A percentile compares a stretch with the other conserved stretches of the same genome.
Evolutionary conservation across 2,329 filamentous ascomycete species (phyloP).

Genomic region (Colletotrichum sidae): DNA sequence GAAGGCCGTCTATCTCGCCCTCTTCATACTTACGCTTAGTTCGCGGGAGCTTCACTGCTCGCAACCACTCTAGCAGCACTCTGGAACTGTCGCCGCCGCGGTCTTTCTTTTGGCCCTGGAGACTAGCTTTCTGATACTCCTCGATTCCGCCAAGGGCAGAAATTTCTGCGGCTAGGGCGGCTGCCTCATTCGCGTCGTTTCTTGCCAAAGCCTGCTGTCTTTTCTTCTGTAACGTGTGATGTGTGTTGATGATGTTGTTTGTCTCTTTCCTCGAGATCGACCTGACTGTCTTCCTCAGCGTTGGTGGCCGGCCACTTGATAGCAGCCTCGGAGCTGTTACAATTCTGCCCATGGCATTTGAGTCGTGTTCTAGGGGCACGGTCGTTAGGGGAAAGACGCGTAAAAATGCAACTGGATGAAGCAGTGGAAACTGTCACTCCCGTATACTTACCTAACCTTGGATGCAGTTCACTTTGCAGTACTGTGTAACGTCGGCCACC

Average conservation of each 20-base stretch:
- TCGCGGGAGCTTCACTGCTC: constrained; percentile 46
- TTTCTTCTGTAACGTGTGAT: constrained; percentile 74
- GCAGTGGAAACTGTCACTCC: too few species aligned
- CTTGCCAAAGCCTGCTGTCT: constrained; percentile 63
- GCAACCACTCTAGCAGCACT: constrained; percentile 73
- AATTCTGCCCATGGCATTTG: constrained; percentile 29
- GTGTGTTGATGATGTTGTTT: constrained; percentile 72
- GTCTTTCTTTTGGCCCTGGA: constrained; percentile 75
- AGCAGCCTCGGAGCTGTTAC: constrained; percentile 42
- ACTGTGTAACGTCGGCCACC: too few species aligned
- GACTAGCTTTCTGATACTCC: constrained; percentile 74
- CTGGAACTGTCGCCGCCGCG: constrained; percentile 76
- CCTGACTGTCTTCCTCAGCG: constrained; percentile 57
- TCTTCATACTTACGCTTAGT: constrained; percentile 32
- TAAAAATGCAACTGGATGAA: too few species aligned
- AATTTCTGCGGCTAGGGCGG: constrained; percentile 64
- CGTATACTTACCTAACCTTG: too few species aligned
- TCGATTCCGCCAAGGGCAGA: constrained; percentile 69
- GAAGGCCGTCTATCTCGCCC: constrained; percentile 2
- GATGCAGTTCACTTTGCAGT: too few species aligned
- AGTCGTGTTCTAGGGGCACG: too few species aligned
- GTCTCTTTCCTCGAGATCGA: constrained; percentile 75
- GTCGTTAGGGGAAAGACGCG: too few species aligned
- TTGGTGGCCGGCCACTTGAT: constrained; percentile 67
- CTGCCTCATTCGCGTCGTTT: constrained; percentile 64